These are phyloP conservation scores for Eucalyptus tenuipes DNA, from an alignment of 345 rosid genomes.

Conservation along the genomic window DNA sequence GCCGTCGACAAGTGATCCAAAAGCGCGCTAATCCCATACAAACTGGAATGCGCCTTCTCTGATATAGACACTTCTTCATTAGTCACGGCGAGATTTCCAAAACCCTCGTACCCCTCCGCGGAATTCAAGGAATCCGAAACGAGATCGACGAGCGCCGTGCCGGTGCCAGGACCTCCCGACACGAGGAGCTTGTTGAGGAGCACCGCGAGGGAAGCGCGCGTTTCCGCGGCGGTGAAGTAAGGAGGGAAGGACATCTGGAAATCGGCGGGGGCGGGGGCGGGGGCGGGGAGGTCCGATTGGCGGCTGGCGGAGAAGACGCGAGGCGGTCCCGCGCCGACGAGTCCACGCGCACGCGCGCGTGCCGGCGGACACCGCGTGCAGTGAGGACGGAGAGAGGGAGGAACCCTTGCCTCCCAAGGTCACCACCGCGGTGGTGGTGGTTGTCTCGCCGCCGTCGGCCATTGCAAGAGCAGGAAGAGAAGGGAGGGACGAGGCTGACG, in stretches of 20 bases:
- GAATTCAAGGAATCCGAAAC: constrained; percentile 22
- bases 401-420: constrained; percentile 21
- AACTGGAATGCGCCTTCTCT: constrained; percentile 11
- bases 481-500: background rate
- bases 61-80: constrained; percentile 27
- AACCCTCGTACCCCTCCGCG: background rate
- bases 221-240: constrained; percentile 22
- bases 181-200: constrained; percentile 56
- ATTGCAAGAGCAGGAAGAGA: background rate
- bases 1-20: constrained; percentile 43
- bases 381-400: constrained; percentile 32
- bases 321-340: constrained; percentile 43
- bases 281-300: background rate
- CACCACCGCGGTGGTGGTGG: background rate
- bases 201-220: constrained; percentile 32
- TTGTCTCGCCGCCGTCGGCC: background rate
- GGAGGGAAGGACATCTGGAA: background rate
- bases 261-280: background rate
- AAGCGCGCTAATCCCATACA: constrained; percentile 42
- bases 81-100: constrained; percentile 19
- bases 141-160: constrained; percentile 22
- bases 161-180: constrained; percentile 7
- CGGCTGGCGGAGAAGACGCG: background rate
- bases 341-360: constrained; percentile 33
- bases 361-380: constrained; percentile 30